Evolutionary conservation across 2,329 filamentous ascomycete species (phyloP).

Genomic region (Penicillium sclerotiorum): DNA sequence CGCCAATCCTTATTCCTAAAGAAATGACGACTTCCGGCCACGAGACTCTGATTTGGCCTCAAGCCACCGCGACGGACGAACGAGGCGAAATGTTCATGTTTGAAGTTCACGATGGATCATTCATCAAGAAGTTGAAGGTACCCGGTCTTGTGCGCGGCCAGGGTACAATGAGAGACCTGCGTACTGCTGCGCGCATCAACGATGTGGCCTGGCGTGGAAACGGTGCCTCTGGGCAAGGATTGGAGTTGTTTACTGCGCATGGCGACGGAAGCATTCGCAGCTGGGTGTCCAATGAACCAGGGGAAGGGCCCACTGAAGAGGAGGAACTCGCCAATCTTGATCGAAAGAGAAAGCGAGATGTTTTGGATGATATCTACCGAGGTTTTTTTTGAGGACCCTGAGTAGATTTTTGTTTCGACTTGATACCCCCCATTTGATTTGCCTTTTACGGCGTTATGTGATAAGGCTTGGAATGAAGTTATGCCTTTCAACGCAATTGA

Average conservation of each 20-base stretch:
- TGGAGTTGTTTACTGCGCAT: conserved; percentile 80
- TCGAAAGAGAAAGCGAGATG: conserved; percentile 72
- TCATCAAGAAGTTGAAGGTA: conserved; percentile 71
- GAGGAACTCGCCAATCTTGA: conserved; percentile 54
- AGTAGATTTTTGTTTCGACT: conserved; percentile 1
- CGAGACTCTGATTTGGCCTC: conserved; percentile 78
- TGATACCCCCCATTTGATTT: neutral
- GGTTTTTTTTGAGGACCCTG: conserved; percentile 62
- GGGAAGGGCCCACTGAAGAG: conserved; percentile 50
- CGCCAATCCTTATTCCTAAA: conserved; percentile 66
- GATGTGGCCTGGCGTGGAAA: conserved; percentile 74
- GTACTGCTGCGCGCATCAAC: conserved; percentile 67
- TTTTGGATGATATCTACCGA: conserved; percentile 76
- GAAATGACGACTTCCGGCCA: conserved; percentile 58
- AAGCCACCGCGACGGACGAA: conserved; percentile 68
- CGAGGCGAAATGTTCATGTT: conserved; percentile 73
- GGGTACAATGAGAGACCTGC: conserved; percentile 42
- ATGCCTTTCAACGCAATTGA: too few species aligned
- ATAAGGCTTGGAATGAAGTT: neutral
- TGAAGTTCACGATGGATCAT: conserved; percentile 73
- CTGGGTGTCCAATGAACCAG: conserved; percentile 68
- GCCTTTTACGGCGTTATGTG: neutral
- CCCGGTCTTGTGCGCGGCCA: conserved; percentile 55
- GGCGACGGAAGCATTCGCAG: conserved; percentile 79
- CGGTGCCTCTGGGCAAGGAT: conserved; percentile 56